phyloP scores from a whole-genome alignment of 2,329 filamentous ascomycete genomes.

The Colletotrichum caudatum region DNA sequence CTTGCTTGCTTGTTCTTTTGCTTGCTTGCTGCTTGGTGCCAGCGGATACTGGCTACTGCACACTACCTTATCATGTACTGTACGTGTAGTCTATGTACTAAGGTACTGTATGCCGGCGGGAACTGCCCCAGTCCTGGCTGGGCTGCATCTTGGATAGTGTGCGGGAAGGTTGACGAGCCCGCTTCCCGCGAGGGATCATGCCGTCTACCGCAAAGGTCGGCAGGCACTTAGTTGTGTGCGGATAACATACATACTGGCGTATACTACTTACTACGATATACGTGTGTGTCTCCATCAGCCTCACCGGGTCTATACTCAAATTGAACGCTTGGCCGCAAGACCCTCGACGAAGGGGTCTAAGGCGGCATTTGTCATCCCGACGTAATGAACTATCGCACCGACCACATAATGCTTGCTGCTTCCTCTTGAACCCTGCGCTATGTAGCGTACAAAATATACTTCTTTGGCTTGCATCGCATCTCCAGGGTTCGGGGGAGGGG shows the following conservation, averaged over 20 bases:
- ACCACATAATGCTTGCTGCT: not conserved
- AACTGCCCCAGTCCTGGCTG: conserved; percentile 18
- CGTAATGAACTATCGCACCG: not conserved
- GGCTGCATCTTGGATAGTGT: conserved; percentile 20
- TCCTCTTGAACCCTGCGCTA: not conserved
- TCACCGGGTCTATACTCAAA: not conserved
- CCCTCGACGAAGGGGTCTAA: not conserved
- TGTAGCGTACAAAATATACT: not conserved
- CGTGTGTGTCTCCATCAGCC: not conserved
- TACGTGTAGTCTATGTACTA: conserved; percentile 7
- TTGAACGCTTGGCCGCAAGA: not conserved
- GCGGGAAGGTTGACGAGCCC: conserved; percentile 22
- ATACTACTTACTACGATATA: not conserved
- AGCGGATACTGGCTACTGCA: conserved; percentile 24
- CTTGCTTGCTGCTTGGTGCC: conserved; percentile 26
- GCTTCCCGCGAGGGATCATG: conserved; percentile 20
- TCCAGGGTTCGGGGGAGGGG: not conserved
- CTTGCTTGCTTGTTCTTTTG: conserved; percentile 6
- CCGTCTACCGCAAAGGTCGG: not conserved
- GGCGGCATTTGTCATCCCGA: not conserved
- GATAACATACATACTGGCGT: not conserved
- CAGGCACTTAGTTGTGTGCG: not conserved
- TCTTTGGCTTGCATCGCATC: not conserved
- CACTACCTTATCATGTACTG: not conserved
- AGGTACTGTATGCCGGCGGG: conserved; percentile 10